Evolutionary conservation across 1,139 yeast species (phyloP).

Genomic region (Blastobotrys ciferrii): DNA sequence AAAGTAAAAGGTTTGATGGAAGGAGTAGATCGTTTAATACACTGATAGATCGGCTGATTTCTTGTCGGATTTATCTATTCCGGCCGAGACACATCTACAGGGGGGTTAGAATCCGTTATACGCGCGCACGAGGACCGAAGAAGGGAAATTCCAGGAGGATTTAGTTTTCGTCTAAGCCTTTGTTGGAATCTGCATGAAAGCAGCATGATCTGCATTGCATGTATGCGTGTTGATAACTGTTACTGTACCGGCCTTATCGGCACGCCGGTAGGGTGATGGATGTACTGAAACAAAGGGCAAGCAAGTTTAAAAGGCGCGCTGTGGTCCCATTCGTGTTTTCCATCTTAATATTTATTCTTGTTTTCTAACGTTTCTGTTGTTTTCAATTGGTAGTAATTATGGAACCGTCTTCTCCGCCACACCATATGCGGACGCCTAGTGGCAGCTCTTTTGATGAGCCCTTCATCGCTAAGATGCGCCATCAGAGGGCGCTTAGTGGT

Average conservation of each 20-base stretch:
- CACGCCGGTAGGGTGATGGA: neutral
- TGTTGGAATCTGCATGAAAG: no score
- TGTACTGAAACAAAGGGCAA: neutral
- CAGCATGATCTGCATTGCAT: neutral
- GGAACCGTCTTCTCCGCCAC: conserved; percentile 13
- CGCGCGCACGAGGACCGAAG: no score
- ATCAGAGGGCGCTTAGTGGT: conserved; percentile 74
- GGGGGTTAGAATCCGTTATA: no score
- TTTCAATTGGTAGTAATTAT: neutral
- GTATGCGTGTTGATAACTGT: neutral
- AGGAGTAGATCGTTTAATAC: no score
- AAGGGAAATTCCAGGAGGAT: no score
- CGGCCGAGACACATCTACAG: no score
- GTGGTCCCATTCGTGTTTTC: no score
- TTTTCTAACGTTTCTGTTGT: neutral
- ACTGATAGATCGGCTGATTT: no score
- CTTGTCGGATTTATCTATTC: no score
- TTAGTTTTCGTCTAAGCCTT: neutral
- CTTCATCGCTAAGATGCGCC: conserved; percentile 27
- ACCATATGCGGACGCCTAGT: conserved; percentile 13
- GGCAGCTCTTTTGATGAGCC: conserved; percentile 19
- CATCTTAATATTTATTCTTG: neutral
- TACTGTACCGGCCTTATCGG: neutral
- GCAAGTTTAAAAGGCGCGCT: no score
- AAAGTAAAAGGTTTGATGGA: no score